Conservation (phyloP, 2,329 filamentous ascomycete genomes). For the Biscogniauxia mediterranea region DNA sequence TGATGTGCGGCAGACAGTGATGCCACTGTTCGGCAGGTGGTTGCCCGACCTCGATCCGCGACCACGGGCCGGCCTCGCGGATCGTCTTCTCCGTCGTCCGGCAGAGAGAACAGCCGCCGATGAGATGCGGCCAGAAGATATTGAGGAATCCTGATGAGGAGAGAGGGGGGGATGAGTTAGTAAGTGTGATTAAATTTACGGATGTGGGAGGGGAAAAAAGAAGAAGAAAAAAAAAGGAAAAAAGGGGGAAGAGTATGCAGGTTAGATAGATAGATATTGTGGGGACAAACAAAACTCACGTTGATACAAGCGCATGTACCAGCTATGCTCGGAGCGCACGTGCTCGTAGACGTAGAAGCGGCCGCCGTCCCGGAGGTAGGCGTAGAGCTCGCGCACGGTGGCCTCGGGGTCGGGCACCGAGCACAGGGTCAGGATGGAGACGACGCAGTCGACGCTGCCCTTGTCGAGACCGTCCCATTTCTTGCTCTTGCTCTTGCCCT, state of each 20-base stretch:
- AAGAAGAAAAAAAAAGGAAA: neutral
- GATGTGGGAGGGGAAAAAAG: no score
- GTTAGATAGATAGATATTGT: no score
- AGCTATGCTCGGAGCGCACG: slow-evolving; percentile 42
- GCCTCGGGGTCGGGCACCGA: slow-evolving; percentile 59
- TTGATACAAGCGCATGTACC: slow-evolving; percentile 48
- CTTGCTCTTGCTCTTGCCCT: slow-evolving; percentile 22
- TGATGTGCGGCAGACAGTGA: slow-evolving; percentile 45
- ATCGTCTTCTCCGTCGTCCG: slow-evolving; percentile 47
- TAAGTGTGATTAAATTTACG: neutral
- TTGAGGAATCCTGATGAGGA: slow-evolving; percentile 44
- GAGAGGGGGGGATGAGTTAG: neutral
- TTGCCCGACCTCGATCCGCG: slow-evolving; percentile 45
- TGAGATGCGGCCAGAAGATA: slow-evolving; percentile 49
- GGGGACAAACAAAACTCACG: slow-evolving; percentile 44
- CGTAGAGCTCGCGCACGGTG: slow-evolving; percentile 55
- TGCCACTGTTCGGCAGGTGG: slow-evolving; percentile 43
- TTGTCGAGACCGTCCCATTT: slow-evolving; percentile 47
- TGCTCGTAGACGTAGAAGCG: slow-evolving; percentile 65
- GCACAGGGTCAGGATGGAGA: slow-evolving; percentile 61
- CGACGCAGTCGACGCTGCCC: slow-evolving; percentile 57
- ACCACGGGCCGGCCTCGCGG: slow-evolving; percentile 50
- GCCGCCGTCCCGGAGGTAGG: slow-evolving; percentile 58
- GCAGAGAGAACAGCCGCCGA: slow-evolving; percentile 53
- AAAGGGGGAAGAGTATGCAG: neutral